A percentile compares a stretch with the other conserved stretches of the same genome.
Evolutionary conservation across 371 early-diverging fungal species (phyloP).

Genomic region (Mortierella sp.): DNA sequence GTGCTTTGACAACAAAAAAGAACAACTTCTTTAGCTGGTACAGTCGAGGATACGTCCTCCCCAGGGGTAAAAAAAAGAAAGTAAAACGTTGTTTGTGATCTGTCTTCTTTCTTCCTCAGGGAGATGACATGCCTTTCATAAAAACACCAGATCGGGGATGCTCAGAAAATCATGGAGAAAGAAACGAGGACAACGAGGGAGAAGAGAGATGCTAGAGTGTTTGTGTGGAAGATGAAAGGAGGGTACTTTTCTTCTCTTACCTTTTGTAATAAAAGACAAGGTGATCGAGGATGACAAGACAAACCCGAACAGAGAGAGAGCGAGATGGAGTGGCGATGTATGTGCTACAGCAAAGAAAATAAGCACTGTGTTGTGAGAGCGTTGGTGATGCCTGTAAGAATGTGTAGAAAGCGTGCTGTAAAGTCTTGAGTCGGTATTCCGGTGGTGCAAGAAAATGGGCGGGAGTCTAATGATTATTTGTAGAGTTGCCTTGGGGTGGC

Average conservation of each 20-base stretch:
- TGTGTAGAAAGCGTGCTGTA: neutral
- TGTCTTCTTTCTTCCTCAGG: neutral
- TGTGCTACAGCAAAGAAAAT: neutral
- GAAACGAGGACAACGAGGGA: neutral
- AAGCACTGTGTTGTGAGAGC: neutral
- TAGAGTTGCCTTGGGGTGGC: neutral
- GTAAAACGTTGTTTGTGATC: neutral
- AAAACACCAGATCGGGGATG: neutral
- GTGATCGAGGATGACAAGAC: neutral
- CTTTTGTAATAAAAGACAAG: neutral
- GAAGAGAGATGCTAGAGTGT: neutral
- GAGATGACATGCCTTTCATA: neutral
- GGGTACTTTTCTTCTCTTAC: neutral
- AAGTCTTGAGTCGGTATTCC: neutral
- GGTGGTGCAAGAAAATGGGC: neutral
- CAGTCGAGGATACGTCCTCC: neutral
- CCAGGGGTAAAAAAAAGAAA: neutral
- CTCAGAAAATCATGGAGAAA: neutral
- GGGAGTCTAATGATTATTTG: neutral
- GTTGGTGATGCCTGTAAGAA: neutral
- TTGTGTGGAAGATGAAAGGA: neutral
- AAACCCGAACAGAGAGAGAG: neutral
- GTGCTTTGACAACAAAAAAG: conserved; percentile 1
- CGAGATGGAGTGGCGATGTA: neutral
- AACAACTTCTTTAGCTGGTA: neutral